phyloP scores from a whole-genome alignment of 2,329 filamentous ascomycete species.

The Cladophialophora immunda region DNA sequence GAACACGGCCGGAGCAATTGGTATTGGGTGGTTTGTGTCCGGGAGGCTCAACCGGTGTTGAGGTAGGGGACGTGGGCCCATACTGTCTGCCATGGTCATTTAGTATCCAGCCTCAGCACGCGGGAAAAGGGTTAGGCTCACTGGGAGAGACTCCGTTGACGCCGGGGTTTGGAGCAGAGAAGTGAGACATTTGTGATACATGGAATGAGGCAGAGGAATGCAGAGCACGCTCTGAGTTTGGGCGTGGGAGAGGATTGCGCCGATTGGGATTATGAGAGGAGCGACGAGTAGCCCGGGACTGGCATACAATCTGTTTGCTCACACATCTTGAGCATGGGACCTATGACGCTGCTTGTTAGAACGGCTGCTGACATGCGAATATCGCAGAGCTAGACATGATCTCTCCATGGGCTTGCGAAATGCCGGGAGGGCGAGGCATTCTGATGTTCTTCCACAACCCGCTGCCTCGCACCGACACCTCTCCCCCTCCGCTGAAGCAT shows the following conservation, averaged over 20 bases:
- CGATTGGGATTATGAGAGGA: conserved; percentile 41
- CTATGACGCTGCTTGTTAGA: conserved; percentile 32
- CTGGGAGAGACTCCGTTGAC: conserved; percentile 36
- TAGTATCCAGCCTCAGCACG: conserved; percentile 8
- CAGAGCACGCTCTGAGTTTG: conserved; percentile 39
- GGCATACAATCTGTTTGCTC: conserved; percentile 42
- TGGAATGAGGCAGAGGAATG: conserved; percentile 40
- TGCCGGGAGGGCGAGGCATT: background rate
- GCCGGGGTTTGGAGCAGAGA: conserved; percentile 32
- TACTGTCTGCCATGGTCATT: conserved; percentile 23
- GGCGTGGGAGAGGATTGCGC: conserved; percentile 36
- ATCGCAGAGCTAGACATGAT: background rate
- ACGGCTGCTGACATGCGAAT: background rate
- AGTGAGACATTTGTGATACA: conserved; percentile 39
- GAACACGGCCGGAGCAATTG: conserved; percentile 37
- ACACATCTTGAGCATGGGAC: conserved; percentile 43
- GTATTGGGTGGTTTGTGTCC: conserved; percentile 37
- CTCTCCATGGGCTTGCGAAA: background rate
- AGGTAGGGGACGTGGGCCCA: conserved; percentile 29
- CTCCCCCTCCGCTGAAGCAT: background rate
- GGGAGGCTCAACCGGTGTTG: conserved; percentile 38
- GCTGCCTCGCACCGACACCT: background rate
- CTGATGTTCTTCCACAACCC: background rate
- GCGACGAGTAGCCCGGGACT: conserved; percentile 40
- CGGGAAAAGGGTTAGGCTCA: conserved; percentile 18